A percentile compares a stretch with the other conserved stretches of the same genome.
Conservation (phyloP, 441 rosid species). For the Syzygium syzygioides region DNA sequence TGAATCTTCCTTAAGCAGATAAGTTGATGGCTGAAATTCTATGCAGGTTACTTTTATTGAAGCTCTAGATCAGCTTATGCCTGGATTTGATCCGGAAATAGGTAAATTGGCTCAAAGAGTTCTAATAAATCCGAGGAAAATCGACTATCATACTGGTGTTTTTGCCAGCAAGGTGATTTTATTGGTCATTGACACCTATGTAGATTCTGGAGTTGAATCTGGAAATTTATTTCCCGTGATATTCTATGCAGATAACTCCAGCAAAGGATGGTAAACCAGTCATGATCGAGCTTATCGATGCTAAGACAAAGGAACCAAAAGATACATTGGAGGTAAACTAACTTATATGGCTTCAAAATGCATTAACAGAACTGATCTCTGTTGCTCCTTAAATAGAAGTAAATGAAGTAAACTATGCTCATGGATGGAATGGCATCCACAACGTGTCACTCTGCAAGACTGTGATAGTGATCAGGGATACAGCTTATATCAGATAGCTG, state of each 20-base stretch:
- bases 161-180: slow-evolving; percentile 77
- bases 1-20: neutral
- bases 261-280: slow-evolving; percentile 96
- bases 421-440: neutral
- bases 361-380: neutral
- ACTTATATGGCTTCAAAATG: neutral
- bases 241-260: slow-evolving; percentile 70
- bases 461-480: neutral
- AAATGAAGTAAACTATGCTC: neutral
- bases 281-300: slow-evolving; percentile 89
- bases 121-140: slow-evolving; percentile 86
- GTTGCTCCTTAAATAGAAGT: neutral
- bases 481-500: neutral
- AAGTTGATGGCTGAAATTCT: neutral
- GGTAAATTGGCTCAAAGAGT: slow-evolving; percentile 95
- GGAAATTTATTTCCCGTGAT: slow-evolving; percentile 1
- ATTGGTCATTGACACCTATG: neutral
- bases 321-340: slow-evolving; percentile 78
- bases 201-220: neutral
- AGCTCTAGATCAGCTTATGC: slow-evolving; percentile 98
- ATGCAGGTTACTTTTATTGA: slow-evolving; percentile 89
- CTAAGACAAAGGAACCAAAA: slow-evolving; percentile 87
- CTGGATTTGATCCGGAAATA: slow-evolving; percentile 99
- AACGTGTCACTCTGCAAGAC: neutral
- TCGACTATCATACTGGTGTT: slow-evolving; percentile 90